Conservation (phyloP, 2,329 filamentous ascomycete species). For the Colletotrichum sublineola region DNA sequence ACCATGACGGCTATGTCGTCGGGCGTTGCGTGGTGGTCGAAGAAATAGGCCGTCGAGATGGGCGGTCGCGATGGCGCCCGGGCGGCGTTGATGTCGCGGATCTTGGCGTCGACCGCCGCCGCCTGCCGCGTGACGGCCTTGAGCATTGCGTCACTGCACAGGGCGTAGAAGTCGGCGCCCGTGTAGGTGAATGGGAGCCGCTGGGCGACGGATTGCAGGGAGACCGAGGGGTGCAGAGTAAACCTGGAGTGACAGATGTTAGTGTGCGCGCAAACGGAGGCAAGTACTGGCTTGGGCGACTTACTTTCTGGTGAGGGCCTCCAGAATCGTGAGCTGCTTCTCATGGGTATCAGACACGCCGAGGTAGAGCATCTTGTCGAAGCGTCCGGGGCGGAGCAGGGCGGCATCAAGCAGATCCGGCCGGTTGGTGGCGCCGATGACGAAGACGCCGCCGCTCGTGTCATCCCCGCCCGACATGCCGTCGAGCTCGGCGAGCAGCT, state of each 20-base stretch:
- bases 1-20: slow-evolving; percentile 91
- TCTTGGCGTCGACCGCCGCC: slow-evolving; percentile 84
- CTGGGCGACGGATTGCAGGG: slow-evolving; percentile 79
- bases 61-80: slow-evolving; percentile 52
- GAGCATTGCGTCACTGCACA: slow-evolving; percentile 98
- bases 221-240: slow-evolving; percentile 83
- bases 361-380: slow-evolving; percentile 98
- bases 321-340: slow-evolving; percentile 94
- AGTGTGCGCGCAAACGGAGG: slow-evolving; percentile 20
- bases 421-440: slow-evolving; percentile 95
- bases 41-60: slow-evolving; percentile 92
- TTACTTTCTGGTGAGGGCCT: slow-evolving; percentile 93
- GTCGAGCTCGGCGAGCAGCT: slow-evolving; percentile 93
- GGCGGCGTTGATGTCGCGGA: slow-evolving; percentile 74
- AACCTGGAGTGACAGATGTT: slow-evolving; percentile 69
- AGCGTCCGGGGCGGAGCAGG: slow-evolving; percentile 87
- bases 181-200: slow-evolving; percentile 95
- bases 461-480: slow-evolving; percentile 97
- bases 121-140: slow-evolving; percentile 97
- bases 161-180: slow-evolving; percentile 94
- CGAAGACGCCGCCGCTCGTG: slow-evolving; percentile 86
- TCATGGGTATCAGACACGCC: slow-evolving; percentile 97
- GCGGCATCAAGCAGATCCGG: slow-evolving; percentile 94
- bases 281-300: slow-evolving; percentile 51
- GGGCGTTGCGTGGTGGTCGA: slow-evolving; percentile 88